Conservation (phyloP, 208 protist species). For the Leishmania braziliensis region DNA sequence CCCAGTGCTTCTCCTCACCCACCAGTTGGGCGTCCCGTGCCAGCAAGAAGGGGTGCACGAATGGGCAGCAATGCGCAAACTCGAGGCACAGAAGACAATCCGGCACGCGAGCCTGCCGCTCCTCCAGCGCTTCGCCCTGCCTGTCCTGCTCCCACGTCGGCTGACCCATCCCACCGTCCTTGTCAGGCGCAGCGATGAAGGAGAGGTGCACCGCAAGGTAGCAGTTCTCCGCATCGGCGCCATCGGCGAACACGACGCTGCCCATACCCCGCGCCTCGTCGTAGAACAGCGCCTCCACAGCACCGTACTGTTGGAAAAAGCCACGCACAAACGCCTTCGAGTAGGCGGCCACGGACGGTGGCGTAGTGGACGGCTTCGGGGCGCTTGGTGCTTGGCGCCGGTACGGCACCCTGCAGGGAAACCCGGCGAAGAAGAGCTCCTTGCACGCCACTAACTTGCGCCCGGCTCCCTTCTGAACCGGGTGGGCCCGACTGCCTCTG, state of each 20-base stretch:
- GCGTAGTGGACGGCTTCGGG: background rate
- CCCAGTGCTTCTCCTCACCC: slow-evolving; percentile 19
- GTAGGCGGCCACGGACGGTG: slow-evolving; percentile 7
- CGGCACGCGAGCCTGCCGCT: slow-evolving; percentile 10
- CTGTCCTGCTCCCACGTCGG: slow-evolving; percentile 18
- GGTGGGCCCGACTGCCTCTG: background rate
- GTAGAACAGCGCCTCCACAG: slow-evolving; percentile 49
- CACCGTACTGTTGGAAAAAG: slow-evolving; percentile 70
- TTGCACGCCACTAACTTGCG: slow-evolving; percentile 30
- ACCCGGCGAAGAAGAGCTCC: slow-evolving; percentile 79
- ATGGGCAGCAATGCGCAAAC: slow-evolving; percentile 64
- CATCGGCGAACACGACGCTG: slow-evolving; percentile 59
- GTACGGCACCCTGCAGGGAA: slow-evolving; percentile 26
- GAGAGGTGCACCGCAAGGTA: slow-evolving; percentile 67
- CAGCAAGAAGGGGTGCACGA: slow-evolving; percentile 60
- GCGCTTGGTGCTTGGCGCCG: background rate
- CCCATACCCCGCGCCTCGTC: slow-evolving; percentile 58
- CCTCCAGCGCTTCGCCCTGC: slow-evolving; percentile 13
- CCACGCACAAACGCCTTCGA: slow-evolving; percentile 37
- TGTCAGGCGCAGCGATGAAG: slow-evolving; percentile 24
- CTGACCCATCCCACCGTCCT: slow-evolving; percentile 5
- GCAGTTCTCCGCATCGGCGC: slow-evolving; percentile 56
- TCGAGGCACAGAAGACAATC: slow-evolving; percentile 59
- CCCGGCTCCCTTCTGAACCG: background rate
- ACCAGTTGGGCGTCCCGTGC: slow-evolving; percentile 18